A percentile compares a stretch with the other conserved stretches of the same genome.
These are phyloP conservation scores for Nitzschia inconspicua DNA, from an alignment of 108 stramenopile species.

Conservation along the genomic window DNA sequence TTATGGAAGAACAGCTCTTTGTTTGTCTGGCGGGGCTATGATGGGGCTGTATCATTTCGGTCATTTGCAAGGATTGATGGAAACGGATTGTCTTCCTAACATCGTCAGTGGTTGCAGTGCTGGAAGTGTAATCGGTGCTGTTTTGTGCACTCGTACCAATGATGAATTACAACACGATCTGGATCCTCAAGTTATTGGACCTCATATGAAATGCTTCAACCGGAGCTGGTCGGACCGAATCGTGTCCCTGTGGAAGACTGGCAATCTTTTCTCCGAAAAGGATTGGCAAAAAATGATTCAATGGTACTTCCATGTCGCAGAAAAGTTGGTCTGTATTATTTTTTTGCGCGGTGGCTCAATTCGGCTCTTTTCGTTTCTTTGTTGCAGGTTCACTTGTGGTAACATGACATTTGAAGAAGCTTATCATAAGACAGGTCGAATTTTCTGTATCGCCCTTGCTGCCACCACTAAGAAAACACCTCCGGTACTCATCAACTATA, in stretches of 20 bases:
- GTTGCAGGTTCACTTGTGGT: conserved; percentile 63
- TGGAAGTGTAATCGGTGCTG: conserved; percentile 89
- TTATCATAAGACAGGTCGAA: conserved; percentile 93
- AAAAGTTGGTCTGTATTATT: background rate
- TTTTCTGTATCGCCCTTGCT: conserved; percentile 94
- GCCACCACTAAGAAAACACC: conserved; percentile 89
- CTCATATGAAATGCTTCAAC: conserved; percentile 61
- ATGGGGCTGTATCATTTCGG: conserved; percentile 97
- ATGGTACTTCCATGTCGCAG: conserved; percentile 32
- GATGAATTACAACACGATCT: conserved; percentile 80
- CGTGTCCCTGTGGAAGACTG: conserved; percentile 42
- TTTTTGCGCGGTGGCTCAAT: background rate
- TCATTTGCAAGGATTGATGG: conserved; percentile 78
- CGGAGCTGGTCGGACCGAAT: conserved; percentile 65
- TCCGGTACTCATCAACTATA: conserved; percentile 92
- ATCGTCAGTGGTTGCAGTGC: conserved; percentile 95
- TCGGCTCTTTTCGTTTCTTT: conserved; percentile 23
- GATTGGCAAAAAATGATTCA: conserved; percentile 69
- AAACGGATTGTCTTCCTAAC: conserved; percentile 82
- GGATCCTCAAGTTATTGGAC: conserved; percentile 49
- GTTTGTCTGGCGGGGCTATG: conserved; percentile 90
- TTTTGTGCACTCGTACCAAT: conserved; percentile 90
- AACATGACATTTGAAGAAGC: conserved; percentile 96
- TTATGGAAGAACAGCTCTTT: conserved; percentile 94
- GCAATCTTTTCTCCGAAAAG: conserved; percentile 66